A percentile compares a stretch with the other conserved stretches of the same genome.
Conservation (phyloP, 2,329 filamentous ascomycete species). For the Paecilomyces sp. region DNA sequence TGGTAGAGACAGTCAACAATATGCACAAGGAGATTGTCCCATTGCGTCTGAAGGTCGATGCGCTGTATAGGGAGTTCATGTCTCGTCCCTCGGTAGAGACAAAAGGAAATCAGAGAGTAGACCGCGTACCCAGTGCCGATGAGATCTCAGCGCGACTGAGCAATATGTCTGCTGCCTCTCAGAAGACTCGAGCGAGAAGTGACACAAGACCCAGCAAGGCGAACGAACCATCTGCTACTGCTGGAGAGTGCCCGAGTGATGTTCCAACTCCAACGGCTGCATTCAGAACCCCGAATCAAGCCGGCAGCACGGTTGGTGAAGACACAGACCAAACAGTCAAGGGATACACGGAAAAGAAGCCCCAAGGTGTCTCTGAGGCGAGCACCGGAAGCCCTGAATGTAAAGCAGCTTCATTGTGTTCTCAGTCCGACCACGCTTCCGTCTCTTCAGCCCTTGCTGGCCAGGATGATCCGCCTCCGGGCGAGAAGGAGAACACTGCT, state of each 20-base stretch:
- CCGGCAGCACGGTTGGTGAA: not conserved
- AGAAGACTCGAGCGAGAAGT: not conserved
- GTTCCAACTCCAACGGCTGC: slow-evolving; percentile 1
- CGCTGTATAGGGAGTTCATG: not conserved
- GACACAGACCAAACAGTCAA: slow-evolving; percentile 1
- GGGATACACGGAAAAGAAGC: not conserved
- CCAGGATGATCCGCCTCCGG: not conserved
- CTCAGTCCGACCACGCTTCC: not conserved
- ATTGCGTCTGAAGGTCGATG: not conserved
- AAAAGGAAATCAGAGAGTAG: not conserved
- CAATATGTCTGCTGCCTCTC: not conserved
- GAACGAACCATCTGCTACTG: not conserved
- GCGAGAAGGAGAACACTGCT: not conserved
- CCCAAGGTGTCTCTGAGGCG: not conserved
- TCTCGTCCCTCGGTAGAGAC: not conserved
- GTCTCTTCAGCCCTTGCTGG: not conserved
- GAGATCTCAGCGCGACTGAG: not conserved
- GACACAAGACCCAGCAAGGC: not conserved
- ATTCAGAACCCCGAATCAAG: not conserved
- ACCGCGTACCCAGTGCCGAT: not conserved
- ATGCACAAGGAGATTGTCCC: not conserved
- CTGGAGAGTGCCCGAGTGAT: not conserved
- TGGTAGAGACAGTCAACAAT: not conserved
- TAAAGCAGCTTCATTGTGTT: not conserved
- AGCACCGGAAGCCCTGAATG: slow-evolving; percentile 2